Evolutionary conservation across 2,329 filamentous ascomycete genomes (phyloP).

Genomic region (Xylariaceae sp.): DNA sequence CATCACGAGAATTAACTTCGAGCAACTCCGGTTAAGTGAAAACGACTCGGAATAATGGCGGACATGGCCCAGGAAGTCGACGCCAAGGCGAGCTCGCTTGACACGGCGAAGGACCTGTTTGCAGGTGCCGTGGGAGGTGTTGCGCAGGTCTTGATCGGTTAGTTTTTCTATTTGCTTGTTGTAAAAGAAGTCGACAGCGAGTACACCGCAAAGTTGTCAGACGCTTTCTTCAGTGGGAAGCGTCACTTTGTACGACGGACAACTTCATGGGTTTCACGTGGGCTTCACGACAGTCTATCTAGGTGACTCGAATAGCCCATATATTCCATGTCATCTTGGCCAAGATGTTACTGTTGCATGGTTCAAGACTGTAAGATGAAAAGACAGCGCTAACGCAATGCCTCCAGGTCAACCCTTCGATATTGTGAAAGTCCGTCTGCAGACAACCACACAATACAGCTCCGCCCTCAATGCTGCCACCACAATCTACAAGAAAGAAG

Average conservation of each 20-base stretch:
- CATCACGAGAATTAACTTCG: neutral
- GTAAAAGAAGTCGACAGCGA: neutral
- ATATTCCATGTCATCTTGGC: too few relatives aligned
- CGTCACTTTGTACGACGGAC: neutral
- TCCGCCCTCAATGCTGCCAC: constrained; percentile 74
- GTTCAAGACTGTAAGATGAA: neutral
- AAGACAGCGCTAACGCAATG: neutral
- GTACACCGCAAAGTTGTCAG: neutral
- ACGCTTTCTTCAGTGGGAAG: neutral
- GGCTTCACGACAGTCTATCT: neutral
- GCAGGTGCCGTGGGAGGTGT: constrained; percentile 87
- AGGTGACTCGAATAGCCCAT: too few relatives aligned
- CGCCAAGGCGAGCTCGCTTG: constrained; percentile 38
- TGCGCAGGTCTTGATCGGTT: constrained; percentile 90
- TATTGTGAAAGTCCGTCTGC: constrained; percentile 95
- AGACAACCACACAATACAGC: constrained; percentile 78
- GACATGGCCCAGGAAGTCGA: constrained; percentile 32
- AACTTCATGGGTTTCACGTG: neutral
- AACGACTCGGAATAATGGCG: constrained; percentile 27
- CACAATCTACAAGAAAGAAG: constrained; percentile 83
- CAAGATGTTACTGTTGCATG: neutral
- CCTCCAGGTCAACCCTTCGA: constrained; percentile 65
- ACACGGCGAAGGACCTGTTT: constrained; percentile 82
- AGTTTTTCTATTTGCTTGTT: constrained; percentile 33
- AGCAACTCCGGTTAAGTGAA: neutral